These are phyloP conservation scores for Petunia axillaris DNA, from an alignment of 257 asterid species.

Conservation along the genomic window DNA sequence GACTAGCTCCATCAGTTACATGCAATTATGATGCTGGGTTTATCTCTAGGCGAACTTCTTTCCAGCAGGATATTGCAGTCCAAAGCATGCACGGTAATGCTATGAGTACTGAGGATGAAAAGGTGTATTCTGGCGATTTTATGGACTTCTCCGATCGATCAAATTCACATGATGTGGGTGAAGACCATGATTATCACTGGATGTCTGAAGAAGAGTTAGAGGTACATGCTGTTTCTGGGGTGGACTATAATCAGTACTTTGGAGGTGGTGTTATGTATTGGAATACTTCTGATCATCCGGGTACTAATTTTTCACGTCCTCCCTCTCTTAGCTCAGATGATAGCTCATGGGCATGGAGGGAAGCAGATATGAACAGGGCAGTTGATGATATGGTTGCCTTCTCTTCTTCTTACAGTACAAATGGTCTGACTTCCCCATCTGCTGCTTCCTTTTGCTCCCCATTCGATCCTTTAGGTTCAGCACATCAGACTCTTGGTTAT, in stretches of 20 bases:
- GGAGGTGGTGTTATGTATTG: constrained; percentile 99
- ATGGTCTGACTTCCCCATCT: constrained; percentile 97
- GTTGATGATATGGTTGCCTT: constrained; percentile 99
- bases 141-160: constrained; percentile 63
- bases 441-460: constrained; percentile 95
- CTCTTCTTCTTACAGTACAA: constrained; percentile 97
- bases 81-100: constrained; percentile 59
- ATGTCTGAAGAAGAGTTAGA: constrained; percentile 97
- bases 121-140: constrained; percentile 63
- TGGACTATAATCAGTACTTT: constrained; percentile 91
- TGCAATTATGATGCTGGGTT: constrained; percentile 88
- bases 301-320: constrained; percentile 88
- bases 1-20: constrained; percentile 69
- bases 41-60: constrained; percentile 76
- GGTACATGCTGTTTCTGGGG: constrained; percentile 71
- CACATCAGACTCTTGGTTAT: constrained; percentile 75
- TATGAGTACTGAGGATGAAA: constrained; percentile 81
- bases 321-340: constrained; percentile 99
- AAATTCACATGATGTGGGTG: constrained; percentile 68
- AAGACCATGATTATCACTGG: constrained; percentile 87
- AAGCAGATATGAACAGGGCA: constrained; percentile 90
- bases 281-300: constrained; percentile 91
- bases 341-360: constrained; percentile 99
- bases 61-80: constrained; percentile 62
- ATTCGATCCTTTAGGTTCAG: constrained; percentile 84